Conservation (phyloP, 192 early-diverging fungal species). For the Coemansia sp. region DNA sequence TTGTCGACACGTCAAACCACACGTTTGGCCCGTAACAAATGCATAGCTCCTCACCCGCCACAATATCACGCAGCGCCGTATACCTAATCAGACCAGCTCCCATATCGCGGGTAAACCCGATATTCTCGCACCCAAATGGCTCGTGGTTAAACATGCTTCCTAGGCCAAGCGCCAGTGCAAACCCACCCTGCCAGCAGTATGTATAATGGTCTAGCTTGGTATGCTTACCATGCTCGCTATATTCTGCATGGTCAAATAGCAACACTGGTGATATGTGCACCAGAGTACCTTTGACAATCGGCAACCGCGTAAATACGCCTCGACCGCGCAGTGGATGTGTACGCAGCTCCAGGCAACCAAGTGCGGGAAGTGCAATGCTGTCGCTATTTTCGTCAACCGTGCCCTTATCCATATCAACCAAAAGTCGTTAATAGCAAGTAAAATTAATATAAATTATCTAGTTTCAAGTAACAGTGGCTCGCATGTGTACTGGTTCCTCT, state of each 20-base stretch:
- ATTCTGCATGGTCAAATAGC: conserved; percentile 59
- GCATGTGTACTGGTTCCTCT: neutral
- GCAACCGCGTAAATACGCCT: conserved; percentile 58
- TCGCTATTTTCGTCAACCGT: neutral
- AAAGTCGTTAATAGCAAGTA: neutral
- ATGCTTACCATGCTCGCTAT: conserved; percentile 59
- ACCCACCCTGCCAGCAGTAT: conserved; percentile 63
- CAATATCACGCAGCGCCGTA: conserved; percentile 58
- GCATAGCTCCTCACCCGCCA: conserved; percentile 63
- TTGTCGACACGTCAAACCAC: conserved; percentile 64
- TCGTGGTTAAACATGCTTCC: conserved; percentile 73
- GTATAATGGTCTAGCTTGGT: conserved; percentile 69
- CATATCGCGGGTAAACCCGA: conserved; percentile 67
- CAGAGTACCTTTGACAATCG: conserved; percentile 45
- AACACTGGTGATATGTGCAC: conserved; percentile 66
- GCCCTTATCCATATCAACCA: neutral
- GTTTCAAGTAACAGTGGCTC: neutral
- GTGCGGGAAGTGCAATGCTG: conserved; percentile 14
- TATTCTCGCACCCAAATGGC: conserved; percentile 55
- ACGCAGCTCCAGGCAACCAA: conserved; percentile 55
- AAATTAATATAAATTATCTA: neutral
- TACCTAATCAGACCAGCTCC: conserved; percentile 61
- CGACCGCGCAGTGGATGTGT: conserved; percentile 60
- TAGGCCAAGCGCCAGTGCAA: conserved; percentile 65
- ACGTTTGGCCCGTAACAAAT: conserved; percentile 68